Base-by-base conservation (phyloP, 306 rosid genomes). In the Pachyrhizus erosus region DNA sequence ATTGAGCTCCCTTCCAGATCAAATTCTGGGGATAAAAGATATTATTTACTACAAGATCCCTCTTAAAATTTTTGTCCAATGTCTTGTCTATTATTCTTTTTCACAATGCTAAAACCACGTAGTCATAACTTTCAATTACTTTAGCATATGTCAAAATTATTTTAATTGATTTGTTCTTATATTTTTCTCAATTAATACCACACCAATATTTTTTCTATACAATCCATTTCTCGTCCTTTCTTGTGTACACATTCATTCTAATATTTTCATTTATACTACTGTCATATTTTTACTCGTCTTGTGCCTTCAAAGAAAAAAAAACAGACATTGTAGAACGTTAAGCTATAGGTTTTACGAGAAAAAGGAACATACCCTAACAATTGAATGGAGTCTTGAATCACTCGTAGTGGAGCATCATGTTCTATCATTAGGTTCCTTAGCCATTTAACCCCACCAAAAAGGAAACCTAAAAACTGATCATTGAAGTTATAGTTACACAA, bases 401-500 rank as follows among this genome's bases (percentile, higher is more conserved):
- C 96, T 2, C 86, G 73, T 1, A 96, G 52, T 14, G 99, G 98
- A 51, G 99, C 99, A 11, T 20, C 17, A 0, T 80, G 85, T 0
- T 97, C 97, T 4, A 96, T 72, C 34, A 96, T 46, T 51, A 96
- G 75, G 73, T 85, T 84, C 69, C 87, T 89, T 39, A 93, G 83
- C 93, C 94, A 91, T 27, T 90, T 2, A 46, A 86, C 80, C 1
- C 90, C 88, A 33, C 99, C 99, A 62, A 93, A 87, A 64, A 89
- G 51, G 33, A 96, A 86, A 34, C 99, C 99, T 9, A 90, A 27
- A 73, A 90, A 55, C 99, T 96, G 93, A 71, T 81, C 34, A 54
- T 60, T 21, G 1, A 68, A 48, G 24, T 48, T 29, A 70, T 67
- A 57, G 31, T 81, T 49, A 21, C 24, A 46, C 46, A 73, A 4